A percentile compares a stretch with the other conserved stretches of the same genome.
Evolutionary conservation across 805 yeast genomes (phyloP).

Genomic region (Tetrapisispora nanseiensis): DNA sequence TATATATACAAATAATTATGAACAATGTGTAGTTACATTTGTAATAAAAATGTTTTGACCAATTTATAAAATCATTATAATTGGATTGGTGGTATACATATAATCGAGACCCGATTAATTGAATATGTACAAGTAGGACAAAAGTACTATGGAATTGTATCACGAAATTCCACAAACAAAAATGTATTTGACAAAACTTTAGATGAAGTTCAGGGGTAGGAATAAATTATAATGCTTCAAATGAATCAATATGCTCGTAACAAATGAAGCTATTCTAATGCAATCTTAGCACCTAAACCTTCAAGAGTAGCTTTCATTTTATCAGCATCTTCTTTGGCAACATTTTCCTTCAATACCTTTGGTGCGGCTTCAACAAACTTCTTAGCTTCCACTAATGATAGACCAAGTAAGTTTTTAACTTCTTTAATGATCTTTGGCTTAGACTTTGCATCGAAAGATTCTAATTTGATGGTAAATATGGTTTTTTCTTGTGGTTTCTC

Average conservation of each 20-base stretch:
- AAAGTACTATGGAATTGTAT: too few relatives aligned
- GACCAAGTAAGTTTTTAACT: slow-evolving; percentile 82
- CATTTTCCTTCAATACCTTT: slow-evolving; percentile 87
- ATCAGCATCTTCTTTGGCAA: slow-evolving; percentile 96
- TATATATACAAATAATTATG: not conserved
- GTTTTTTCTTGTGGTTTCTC: slow-evolving; percentile 83
- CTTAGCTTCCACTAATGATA: slow-evolving; percentile 93
- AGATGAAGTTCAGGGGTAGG: too few relatives aligned
- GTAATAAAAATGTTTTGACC: too few relatives aligned
- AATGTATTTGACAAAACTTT: too few relatives aligned
- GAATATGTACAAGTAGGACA: not conserved
- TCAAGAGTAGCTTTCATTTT: slow-evolving; percentile 89
- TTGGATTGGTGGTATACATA: not conserved
- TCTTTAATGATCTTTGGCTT: slow-evolving; percentile 98
- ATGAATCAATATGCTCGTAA: not conserved
- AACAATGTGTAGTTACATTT: not conserved
- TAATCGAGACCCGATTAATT: not conserved
- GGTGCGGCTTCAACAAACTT: slow-evolving; percentile 98
- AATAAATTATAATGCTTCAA: too few relatives aligned
- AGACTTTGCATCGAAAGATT: slow-evolving; percentile 85
- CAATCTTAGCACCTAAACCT: slow-evolving; percentile 88
- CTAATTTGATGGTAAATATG: slow-evolving; percentile 84
- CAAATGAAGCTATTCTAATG: slow-evolving; percentile 52
- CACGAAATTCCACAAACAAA: too few relatives aligned
- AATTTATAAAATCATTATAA: too few relatives aligned